These are phyloP conservation scores for Coemansia sp. DNA, from an alignment of 192 early-diverging fungal species.

Conservation along the genomic window DNA sequence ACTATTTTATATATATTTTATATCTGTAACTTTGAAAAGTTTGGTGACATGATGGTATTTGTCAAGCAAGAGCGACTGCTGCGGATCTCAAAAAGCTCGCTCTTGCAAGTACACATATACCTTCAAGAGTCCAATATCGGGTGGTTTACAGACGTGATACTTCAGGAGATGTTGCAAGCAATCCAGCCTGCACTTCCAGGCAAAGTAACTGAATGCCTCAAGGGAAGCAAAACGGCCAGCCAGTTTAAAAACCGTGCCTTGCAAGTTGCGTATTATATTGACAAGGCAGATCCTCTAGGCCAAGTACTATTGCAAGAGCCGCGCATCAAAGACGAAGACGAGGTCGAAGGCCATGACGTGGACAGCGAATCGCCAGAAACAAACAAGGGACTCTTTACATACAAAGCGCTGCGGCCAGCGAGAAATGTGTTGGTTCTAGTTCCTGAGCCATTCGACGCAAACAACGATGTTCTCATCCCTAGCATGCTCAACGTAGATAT, in stretches of 20 bases:
- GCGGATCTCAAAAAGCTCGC: constrained; percentile 25
- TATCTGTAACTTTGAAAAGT: neutral
- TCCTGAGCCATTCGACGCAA: constrained; percentile 50
- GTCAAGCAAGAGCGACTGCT: constrained; percentile 37
- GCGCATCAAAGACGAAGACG: constrained; percentile 26
- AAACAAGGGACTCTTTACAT: constrained; percentile 31
- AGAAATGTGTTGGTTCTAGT: constrained; percentile 34
- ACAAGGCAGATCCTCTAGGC: constrained; percentile 10
- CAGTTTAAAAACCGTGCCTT: constrained; percentile 41
- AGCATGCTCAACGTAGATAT: constrained; percentile 9
- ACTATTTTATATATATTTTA: neutral
- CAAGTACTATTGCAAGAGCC: constrained; percentile 47
- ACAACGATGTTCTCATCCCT: constrained; percentile 38
- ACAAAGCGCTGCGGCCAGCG: constrained; percentile 23
- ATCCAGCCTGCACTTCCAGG: constrained; percentile 27
- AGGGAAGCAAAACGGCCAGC: constrained; percentile 20
- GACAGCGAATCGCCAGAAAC: neutral
- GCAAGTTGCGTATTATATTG: constrained; percentile 44
- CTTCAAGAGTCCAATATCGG: constrained; percentile 33
- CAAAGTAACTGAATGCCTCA: constrained; percentile 27
- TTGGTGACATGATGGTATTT: constrained; percentile 35
- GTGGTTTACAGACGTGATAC: constrained; percentile 48
- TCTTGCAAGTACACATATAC: constrained; percentile 37
- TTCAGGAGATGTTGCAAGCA: constrained; percentile 50
- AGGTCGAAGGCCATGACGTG: neutral